Base-by-base conservation (phyloP, 805 yeast species). In the Ogataea paraovalis region DNA sequence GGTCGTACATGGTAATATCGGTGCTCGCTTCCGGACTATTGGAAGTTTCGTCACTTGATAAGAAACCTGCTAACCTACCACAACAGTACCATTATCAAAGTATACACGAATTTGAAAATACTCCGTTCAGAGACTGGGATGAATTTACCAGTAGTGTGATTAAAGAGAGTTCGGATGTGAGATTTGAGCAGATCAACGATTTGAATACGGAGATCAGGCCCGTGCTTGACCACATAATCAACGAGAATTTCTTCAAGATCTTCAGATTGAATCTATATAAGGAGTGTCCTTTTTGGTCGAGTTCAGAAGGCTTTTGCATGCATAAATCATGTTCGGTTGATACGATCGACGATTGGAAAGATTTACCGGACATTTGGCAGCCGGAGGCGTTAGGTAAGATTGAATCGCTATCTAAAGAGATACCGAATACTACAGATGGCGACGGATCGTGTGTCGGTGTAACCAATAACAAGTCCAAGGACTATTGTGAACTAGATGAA, bases 271-370 rank as follows among this genome's bases (percentile, higher is more conserved):
- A 94, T 60, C 73, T 94, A 48, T 88, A 82, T 66, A 84, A 76
- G 53, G 79, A 79, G 63, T 90, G 99, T 66, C 92, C 96, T 23
- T 90, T 86, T 64, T 87, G 88, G 90, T 80, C 80, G 54, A 89
- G 83, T 56, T 75, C 76, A 59, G 75, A 75, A 42, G 95, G 91
- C 39, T 81, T 86, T 59, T 90, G 97, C 64, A 87, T 90, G 51
- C 87, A 89, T 60, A 76, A 87, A 53, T 84, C 88, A 47, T 90
- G 97, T 68, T 95, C 96, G 0, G 96, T 90, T 38, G 96, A 90
- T 62, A 79, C 88, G 2, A 77, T 87, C 12, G 87, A 82, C 43
- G 87, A 85, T 55, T 85, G 85, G 75, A 75, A 76, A 53, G 80
- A 82, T 67, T 65, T 84, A 38, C 87, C 89, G 2, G 89, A 81